phyloP scores from a whole-genome alignment of 495 filamentous ascomycete genomes.

The Hypoxylon cercidicola region DNA sequence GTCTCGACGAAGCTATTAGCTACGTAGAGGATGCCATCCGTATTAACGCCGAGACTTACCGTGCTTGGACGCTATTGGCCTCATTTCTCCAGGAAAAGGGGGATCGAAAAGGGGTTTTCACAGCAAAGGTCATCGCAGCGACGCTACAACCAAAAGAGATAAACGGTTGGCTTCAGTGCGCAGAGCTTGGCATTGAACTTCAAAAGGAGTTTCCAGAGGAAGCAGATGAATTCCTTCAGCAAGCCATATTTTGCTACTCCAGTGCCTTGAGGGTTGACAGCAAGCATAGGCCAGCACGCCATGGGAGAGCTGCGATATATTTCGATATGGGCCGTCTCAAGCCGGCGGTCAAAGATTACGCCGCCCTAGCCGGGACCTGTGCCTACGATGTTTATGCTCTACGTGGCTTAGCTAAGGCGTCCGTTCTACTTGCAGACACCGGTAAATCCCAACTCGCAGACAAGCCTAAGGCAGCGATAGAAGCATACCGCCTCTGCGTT shows the following conservation, averaged over 20 bases:
- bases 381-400: constrained; percentile 41
- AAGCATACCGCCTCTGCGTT: constrained; percentile 71
- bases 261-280: constrained; percentile 71
- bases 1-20: constrained; percentile 71
- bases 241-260: constrained; percentile 74
- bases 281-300: constrained; percentile 66
- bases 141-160: constrained; percentile 75
- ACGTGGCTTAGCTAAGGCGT: constrained; percentile 40
- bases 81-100: constrained; percentile 76
- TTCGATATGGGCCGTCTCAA: constrained; percentile 61
- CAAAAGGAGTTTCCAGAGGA: constrained; percentile 65
- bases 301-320: constrained; percentile 68
- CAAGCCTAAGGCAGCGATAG: constrained; percentile 60
- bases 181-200: constrained; percentile 66
- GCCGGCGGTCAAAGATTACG: constrained; percentile 42
- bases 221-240: constrained; percentile 59
- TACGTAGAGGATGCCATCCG: constrained; percentile 75
- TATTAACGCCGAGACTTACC: constrained; percentile 84
- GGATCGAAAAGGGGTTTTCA: constrained; percentile 71
- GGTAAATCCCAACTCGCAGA: constrained; percentile 28
- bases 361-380: constrained; percentile 35
- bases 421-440: constrained; percentile 39
- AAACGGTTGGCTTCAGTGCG: constrained; percentile 73
- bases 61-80: constrained; percentile 78
- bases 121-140: constrained; percentile 75